A percentile compares a stretch with the other conserved stretches of the same genome.
These are phyloP conservation scores for Gonium pectorale DNA, from an alignment of 139 green algal species.

Conservation along the genomic window DNA sequence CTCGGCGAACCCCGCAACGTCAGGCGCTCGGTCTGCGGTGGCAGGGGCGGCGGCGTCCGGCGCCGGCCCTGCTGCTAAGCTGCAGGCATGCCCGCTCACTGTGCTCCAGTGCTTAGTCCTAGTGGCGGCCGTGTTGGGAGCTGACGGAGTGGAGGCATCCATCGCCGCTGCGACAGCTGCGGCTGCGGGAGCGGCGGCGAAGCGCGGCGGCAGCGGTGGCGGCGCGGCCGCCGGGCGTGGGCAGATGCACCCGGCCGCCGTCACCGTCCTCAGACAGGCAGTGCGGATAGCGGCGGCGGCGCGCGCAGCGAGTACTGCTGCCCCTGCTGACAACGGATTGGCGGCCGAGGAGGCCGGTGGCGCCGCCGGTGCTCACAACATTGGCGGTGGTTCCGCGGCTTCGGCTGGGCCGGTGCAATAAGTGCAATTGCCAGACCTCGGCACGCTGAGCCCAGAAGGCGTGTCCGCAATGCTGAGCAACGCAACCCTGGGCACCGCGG, in stretches of 20 bases:
- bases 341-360: too few species aligned
- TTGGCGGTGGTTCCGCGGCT: too few species aligned
- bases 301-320: background rate
- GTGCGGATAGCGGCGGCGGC: background rate
- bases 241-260: background rate
- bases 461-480: too few species aligned
- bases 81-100: slow-evolving; percentile 10
- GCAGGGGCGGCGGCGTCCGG: background rate
- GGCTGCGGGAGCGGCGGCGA: background rate
- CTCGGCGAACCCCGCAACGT: background rate
- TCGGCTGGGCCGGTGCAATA: too few species aligned
- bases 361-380: background rate
- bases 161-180: background rate
- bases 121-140: slow-evolving; percentile 22
- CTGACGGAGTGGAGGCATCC: background rate
- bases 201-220: background rate
- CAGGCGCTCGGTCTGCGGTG: background rate
- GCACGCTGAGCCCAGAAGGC: too few species aligned
- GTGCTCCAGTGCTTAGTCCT: slow-evolving; percentile 30
- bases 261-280: background rate
- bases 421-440: too few species aligned
- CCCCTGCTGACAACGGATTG: background rate
- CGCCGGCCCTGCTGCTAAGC: background rate
- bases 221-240: background rate
- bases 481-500: too few species aligned